Conservation (phyloP, 805 yeast species). For the Yarrowia sp. region DNA sequence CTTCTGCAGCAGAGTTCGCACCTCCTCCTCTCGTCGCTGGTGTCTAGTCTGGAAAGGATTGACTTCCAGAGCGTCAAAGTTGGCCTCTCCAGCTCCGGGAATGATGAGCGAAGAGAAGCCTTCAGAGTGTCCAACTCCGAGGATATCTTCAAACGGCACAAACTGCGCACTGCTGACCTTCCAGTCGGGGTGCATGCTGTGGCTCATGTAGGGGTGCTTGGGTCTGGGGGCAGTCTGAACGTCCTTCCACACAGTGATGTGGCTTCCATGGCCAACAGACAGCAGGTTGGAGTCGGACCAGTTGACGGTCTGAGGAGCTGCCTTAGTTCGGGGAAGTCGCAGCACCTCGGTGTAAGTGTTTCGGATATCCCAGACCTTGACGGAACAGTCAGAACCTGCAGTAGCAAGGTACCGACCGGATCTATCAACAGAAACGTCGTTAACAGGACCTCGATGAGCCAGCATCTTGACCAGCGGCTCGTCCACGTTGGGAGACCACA, state of each 20-base stretch:
- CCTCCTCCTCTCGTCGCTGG: conserved; percentile 93
- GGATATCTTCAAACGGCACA: conserved; percentile 95
- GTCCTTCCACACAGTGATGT: conserved; percentile 92
- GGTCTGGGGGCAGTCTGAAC: conserved; percentile 46
- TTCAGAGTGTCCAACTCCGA: conserved; percentile 77
- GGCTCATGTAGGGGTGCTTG: conserved; percentile 81
- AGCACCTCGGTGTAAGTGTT: conserved; percentile 70
- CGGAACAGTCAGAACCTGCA: conserved; percentile 77
- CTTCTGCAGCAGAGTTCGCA: conserved; percentile 78
- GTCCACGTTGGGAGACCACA: conserved; percentile 90
- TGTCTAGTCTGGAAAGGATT: conserved; percentile 90
- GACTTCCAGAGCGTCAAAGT: conserved; percentile 86
- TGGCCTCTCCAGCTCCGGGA: conserved; percentile 98
- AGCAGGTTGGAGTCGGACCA: conserved; percentile 86
- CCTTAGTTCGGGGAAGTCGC: conserved; percentile 66
- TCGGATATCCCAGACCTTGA: conserved; percentile 93
- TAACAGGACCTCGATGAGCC: conserved; percentile 80
- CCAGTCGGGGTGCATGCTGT: conserved; percentile 68
- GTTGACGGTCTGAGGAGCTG: conserved; percentile 77
- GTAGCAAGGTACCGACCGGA: conserved; percentile 93
- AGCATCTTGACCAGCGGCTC: conserved; percentile 82
- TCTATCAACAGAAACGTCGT: conserved; percentile 82
- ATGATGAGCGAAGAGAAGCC: conserved; percentile 84
- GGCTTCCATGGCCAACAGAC: conserved; percentile 94
- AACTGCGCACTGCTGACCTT: conserved; percentile 64